A percentile compares a stretch with the other conserved stretches of the same genome.
Conservation (phyloP, 768 basidiomycete species). For the Hydnomerulius pinastri region DNA sequence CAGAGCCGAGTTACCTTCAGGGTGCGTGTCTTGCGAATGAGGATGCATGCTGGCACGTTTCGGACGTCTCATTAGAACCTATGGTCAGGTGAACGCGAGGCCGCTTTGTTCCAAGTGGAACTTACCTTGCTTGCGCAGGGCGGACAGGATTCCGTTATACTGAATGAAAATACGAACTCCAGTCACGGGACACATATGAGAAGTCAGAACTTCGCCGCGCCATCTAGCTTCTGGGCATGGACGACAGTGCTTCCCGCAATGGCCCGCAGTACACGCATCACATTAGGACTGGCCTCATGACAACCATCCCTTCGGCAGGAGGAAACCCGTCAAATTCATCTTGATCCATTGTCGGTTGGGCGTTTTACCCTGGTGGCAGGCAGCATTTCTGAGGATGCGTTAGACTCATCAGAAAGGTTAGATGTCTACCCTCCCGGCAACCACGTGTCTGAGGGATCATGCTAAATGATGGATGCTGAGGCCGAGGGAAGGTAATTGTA, state of each 20-base stretch:
- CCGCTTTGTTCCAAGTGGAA: conserved; percentile 31
- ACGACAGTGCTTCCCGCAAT: conserved; percentile 2
- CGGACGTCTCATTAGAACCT: conserved; percentile 23
- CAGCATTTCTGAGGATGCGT: not conserved
- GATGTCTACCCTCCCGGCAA: conserved; percentile 8
- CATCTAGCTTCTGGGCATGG: conserved; percentile 18
- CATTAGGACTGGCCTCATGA: not conserved
- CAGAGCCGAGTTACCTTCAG: conserved; percentile 25
- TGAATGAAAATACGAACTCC: conserved; percentile 27
- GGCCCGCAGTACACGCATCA: not conserved
- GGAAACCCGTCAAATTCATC: conserved; percentile 6
- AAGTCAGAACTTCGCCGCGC: not conserved
- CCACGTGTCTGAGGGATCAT: conserved; percentile 19
- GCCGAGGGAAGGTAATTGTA: conserved; percentile 25
- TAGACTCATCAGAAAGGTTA: conserved; percentile 10
- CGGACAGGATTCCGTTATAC: conserved; percentile 20
- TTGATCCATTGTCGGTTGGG: conserved; percentile 1
- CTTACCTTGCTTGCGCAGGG: conserved; percentile 29
- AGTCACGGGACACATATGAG: conserved; percentile 13
- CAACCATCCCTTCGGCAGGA: not conserved
- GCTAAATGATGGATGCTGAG: conserved; percentile 20
- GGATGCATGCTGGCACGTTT: conserved; percentile 21
- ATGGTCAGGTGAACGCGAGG: conserved; percentile 34
- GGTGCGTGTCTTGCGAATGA: conserved; percentile 17
- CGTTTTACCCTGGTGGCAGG: conserved; percentile 2